Evolutionary conservation across 192 early-diverging fungal species (phyloP), one percentile per base, ranked within the genome.

Genomic region (Lobosporangium transversale): DNA sequence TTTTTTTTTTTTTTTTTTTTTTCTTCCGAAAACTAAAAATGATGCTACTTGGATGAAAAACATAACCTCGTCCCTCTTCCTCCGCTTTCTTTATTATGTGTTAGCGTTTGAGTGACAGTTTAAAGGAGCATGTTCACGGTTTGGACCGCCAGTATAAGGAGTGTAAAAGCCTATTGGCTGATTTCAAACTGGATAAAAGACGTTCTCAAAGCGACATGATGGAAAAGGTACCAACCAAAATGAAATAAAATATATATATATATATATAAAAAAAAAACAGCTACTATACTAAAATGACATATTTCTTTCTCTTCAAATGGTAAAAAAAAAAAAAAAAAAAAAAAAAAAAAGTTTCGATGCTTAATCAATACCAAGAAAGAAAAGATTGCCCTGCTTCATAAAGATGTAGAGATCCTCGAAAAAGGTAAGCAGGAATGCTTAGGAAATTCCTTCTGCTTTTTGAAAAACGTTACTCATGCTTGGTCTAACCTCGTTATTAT

Each of bases 211-310:
- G 36, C 18, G 52, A 75, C 31, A 20, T 75, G 36, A 18, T 75
- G 12, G 71, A 75, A 33, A 75, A 75, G 58, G 71, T 75, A 61
- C n/a, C n/a, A n/a, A n/a, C n/a, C n/a, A n/a, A n/a, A n/a, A n/a
- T n/a, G n/a, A n/a, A n/a, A n/a, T n/a, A n/a, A n/a, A n/a, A n/a
- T n/a, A n/a, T n/a, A n/a, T n/a, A n/a, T n/a, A n/a, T n/a, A n/a
- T n/a, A 35, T 23, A 43, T 17, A 27, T 56, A 18, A 6, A 36
- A 21, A 14, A 3, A 5, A 15, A 9, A 43, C 20, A 44, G 21
- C 11, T 30, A 44, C 36, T 9, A 4, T 2, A 24, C 5, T 23
- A n/a, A 0, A 45, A 24, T 4, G 17, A 27, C 27, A 12, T 23
- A 1, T 2, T 57, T 20, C 35, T 44, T 30, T 20, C 43, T 64